Conservation (phyloP, 2,329 filamentous ascomycete species). For the Colletotrichum gloeosporioides region DNA sequence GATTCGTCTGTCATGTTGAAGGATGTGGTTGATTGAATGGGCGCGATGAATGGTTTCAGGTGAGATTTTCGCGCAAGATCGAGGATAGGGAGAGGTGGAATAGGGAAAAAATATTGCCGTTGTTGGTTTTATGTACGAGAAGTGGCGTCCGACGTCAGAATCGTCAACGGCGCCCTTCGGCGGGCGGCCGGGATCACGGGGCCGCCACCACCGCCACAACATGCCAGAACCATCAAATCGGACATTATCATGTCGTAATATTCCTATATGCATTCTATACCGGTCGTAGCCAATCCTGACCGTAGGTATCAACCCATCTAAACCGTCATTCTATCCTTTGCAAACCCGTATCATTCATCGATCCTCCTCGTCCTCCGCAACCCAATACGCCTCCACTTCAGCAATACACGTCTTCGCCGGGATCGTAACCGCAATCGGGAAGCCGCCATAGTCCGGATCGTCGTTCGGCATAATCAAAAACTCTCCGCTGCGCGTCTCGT, state of each 20-base stretch:
- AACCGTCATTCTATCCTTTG: neutral
- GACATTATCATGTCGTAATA: neutral
- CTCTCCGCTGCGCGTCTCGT: slow-evolving; percentile 47
- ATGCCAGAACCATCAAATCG: neutral
- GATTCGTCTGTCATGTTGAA: neutral
- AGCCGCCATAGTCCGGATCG: slow-evolving; percentile 60
- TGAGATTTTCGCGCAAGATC: rapidly evolving
- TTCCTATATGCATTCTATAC: neutral
- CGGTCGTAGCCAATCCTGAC: neutral
- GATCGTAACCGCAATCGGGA: slow-evolving; percentile 60
- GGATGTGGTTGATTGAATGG: neutral
- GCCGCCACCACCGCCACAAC: neutral
- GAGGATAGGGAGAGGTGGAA: rapidly evolving
- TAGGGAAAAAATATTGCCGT: rapidly evolving
- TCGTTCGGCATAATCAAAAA: slow-evolving; percentile 61
- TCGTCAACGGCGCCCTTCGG: slow-evolving; percentile 7
- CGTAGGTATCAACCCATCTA: neutral
- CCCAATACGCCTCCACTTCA: slow-evolving; percentile 42
- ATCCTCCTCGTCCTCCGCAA: slow-evolving; percentile 32
- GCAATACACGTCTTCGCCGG: slow-evolving; percentile 55
- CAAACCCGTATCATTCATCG: neutral
- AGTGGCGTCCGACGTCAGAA: neutral
- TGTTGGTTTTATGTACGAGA: neutral
- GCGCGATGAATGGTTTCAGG: neutral
- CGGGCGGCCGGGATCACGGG: neutral